phyloP scores from a whole-genome alignment of 2,329 filamentous ascomycete species.

The Pseudogymnoascus pannorum region DNA sequence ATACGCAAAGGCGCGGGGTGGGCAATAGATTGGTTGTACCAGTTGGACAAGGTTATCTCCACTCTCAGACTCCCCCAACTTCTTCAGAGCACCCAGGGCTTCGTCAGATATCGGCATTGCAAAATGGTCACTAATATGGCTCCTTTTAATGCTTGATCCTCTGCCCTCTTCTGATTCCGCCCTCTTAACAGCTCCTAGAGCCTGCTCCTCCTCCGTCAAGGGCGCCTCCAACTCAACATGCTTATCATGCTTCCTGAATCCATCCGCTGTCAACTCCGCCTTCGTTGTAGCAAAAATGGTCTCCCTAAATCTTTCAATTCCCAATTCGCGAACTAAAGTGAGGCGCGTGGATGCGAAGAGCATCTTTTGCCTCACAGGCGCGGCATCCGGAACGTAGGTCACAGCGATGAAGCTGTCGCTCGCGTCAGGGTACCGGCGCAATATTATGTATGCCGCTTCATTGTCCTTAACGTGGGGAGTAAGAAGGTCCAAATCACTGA shows the following conservation, averaged over 20 bases:
- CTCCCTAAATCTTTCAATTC: conserved; percentile 70
- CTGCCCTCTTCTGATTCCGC: conserved; percentile 67
- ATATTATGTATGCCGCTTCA: conserved; percentile 65
- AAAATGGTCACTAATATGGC: conserved; percentile 50
- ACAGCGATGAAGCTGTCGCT: conserved; percentile 55
- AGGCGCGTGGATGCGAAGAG: conserved; percentile 72
- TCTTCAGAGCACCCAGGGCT: conserved; percentile 56
- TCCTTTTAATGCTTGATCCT: conserved; percentile 47
- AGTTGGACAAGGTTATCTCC: conserved; percentile 54
- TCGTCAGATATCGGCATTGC: conserved; percentile 54
- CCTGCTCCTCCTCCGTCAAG: conserved; percentile 70
- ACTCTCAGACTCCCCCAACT: conserved; percentile 44
- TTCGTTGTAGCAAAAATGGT: conserved; percentile 65
- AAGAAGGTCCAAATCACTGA: conserved; percentile 55
- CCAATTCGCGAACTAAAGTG: conserved; percentile 68
- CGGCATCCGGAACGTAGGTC: conserved; percentile 72
- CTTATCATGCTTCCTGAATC: conserved; percentile 66
- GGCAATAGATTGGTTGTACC: conserved; percentile 37
- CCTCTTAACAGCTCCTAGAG: conserved; percentile 63
- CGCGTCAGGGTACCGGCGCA: conserved; percentile 55
- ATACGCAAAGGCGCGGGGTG: background rate
- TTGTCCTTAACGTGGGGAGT: conserved; percentile 56
- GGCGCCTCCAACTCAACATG: conserved; percentile 60
- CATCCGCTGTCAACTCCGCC: conserved; percentile 60
- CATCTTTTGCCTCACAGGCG: conserved; percentile 80